A percentile compares a stretch with the other conserved stretches of the same genome.
Conservation (phyloP, 352 stramenopile genomes). For the Halophytophthora batemanensis region DNA sequence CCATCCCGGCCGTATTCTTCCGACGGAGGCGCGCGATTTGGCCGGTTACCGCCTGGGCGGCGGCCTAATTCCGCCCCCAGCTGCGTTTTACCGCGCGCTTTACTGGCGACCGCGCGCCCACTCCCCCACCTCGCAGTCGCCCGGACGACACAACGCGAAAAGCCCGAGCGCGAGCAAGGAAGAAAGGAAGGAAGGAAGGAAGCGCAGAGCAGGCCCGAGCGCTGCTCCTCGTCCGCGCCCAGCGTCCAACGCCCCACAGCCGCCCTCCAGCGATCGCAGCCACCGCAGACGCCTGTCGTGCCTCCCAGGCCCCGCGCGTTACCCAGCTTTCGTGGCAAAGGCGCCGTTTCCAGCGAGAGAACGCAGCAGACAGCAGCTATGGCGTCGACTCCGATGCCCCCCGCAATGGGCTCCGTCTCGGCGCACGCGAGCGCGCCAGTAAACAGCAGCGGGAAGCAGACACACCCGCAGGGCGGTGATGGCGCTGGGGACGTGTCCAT, state of each 20-base stretch:
- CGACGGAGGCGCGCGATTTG: too few species aligned
- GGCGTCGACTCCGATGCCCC: constrained; percentile 25
- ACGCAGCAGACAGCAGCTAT: constrained; percentile 20
- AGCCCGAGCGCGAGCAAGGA: too few species aligned
- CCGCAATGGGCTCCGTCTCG: constrained; percentile 6
- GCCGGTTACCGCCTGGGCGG: too few species aligned
- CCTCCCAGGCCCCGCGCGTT: background rate
- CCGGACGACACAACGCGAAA: too few species aligned
- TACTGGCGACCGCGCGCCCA: too few species aligned
- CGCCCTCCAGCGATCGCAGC: constrained; percentile 8
- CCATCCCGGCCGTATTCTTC: too few species aligned
- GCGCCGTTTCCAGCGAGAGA: background rate
- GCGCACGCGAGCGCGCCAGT: constrained; percentile 10
- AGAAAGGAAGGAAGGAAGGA: too few species aligned
- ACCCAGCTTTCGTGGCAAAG: background rate
- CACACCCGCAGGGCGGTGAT: constrained; percentile 8
- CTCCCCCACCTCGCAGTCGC: too few species aligned
- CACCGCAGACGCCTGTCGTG: background rate
- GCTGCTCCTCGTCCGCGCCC: too few species aligned
- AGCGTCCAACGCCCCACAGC: background rate
- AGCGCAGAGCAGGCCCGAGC: too few species aligned
- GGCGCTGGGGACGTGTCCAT: background rate
- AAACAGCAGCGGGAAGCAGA: constrained; percentile 18
- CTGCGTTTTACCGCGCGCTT: too few species aligned
- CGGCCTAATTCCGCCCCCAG: too few species aligned